Percentiles rank a stretch among this genome's conserved stretches.
Evolutionary conservation across 805 yeast genomes (phyloP).

Genomic region (Ascoidea tarda): DNA sequence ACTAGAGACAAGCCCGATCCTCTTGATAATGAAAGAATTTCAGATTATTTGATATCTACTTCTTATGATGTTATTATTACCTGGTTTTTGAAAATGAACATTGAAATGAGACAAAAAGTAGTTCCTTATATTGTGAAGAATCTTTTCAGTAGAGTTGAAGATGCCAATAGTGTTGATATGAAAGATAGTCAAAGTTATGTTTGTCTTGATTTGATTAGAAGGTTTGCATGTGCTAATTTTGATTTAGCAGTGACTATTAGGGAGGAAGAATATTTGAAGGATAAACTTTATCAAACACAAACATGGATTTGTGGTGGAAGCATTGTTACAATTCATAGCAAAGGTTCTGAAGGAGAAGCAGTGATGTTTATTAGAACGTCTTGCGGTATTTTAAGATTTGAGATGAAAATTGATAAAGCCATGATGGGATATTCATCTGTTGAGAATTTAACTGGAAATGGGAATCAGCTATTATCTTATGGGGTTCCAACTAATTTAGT

Average conservation of each 20-base stretch:
- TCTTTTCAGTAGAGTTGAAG: constrained; percentile 26
- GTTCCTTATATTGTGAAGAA: constrained; percentile 51
- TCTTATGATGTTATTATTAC: constrained; percentile 56
- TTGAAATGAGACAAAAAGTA: constrained; percentile 42
- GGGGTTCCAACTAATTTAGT: constrained; percentile 14
- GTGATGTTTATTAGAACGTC: constrained; percentile 45
- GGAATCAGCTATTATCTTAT: background rate
- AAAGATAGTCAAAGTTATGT: constrained; percentile 39
- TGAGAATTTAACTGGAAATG: constrained; percentile 2
- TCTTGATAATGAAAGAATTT: constrained; percentile 24
- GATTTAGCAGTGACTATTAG: constrained; percentile 10
- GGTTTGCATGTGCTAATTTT: constrained; percentile 50
- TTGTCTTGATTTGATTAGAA: constrained; percentile 48
- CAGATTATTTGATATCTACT: constrained; percentile 45
- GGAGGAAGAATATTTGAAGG: constrained; percentile 6
- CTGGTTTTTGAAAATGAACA: constrained; percentile 56
- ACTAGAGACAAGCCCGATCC: constrained; percentile 5
- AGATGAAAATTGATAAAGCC: constrained; percentile 26
- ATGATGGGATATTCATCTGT: constrained; percentile 17
- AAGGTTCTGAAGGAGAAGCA: constrained; percentile 35
- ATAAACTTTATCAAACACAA: constrained; percentile 11
- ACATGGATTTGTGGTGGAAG: constrained; percentile 50
- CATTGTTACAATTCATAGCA: constrained; percentile 41
- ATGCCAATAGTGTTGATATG: constrained; percentile 17
- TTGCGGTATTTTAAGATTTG: constrained; percentile 42